phyloP scores from a whole-genome alignment of 176 grass and related monocot species.

The Oryza longistaminata region DNA sequence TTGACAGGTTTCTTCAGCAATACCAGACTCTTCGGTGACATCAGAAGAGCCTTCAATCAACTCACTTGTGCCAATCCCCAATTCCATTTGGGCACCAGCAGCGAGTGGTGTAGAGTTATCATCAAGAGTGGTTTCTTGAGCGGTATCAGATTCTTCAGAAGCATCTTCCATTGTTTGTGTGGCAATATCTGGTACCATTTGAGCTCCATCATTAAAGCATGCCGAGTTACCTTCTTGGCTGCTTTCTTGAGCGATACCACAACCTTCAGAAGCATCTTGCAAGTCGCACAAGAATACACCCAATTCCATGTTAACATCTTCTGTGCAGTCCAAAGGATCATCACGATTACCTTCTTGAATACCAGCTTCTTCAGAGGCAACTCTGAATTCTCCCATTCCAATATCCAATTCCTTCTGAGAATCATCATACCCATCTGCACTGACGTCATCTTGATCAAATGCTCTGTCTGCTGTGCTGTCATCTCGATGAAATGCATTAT shows the following conservation, averaged over 20 bases:
- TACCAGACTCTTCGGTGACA: neutral
- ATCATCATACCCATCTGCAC: neutral
- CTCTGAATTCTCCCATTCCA: neutral
- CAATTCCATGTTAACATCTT: constrained; percentile 17
- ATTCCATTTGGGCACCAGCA: constrained; percentile 4
- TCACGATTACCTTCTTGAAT: neutral
- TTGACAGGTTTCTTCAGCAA: neutral
- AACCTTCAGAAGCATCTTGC: constrained; percentile 6
- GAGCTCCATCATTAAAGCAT: neutral
- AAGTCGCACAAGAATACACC: neutral
- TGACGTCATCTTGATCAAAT: neutral
- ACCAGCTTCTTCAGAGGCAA: constrained; percentile 22
- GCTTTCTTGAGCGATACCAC: neutral
- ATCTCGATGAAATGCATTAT: constrained; percentile 10
- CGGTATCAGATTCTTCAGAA: constrained; percentile 8
- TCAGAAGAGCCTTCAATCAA: neutral
- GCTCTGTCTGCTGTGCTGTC: neutral
- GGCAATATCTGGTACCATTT: neutral
- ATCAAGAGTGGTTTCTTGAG: neutral
- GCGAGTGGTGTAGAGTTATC: neutral
- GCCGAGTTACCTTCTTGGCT: neutral
- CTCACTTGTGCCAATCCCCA: neutral
- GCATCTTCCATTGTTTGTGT: neutral
- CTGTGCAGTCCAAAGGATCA: neutral
- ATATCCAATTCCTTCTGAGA: constrained; percentile 1